A percentile compares a stretch with the other conserved stretches of the same genome.
phyloP scores from a whole-genome alignment of 2,329 filamentous ascomycete species.

The Venturia nashicola region DNA sequence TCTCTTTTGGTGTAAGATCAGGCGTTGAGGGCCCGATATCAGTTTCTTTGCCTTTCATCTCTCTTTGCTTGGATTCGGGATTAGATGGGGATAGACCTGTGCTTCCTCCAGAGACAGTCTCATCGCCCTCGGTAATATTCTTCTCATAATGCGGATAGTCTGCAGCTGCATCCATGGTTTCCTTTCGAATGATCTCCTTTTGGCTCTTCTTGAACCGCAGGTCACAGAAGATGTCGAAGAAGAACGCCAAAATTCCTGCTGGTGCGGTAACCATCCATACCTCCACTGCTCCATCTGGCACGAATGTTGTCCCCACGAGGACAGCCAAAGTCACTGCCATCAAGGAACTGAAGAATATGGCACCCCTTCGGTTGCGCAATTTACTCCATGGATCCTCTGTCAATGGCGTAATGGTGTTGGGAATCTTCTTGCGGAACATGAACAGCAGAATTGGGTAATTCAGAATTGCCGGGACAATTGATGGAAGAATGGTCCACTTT shows the following conservation, averaged over 20 bases:
- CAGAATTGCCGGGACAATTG: neutral
- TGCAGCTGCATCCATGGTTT: neutral
- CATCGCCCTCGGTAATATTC: neutral
- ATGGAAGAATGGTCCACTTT: neutral
- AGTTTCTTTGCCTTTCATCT: neutral
- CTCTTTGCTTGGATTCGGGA: neutral
- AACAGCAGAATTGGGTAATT: neutral
- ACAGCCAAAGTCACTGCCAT: neutral
- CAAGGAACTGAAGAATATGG: neutral
- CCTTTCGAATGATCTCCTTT: neutral
- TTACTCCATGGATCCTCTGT: constrained; percentile 1
- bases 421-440: constrained; percentile 1
- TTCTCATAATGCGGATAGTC: neutral
- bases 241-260: neutral
- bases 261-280: neutral
- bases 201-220: neutral
- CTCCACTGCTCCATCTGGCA: neutral
- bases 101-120: neutral
- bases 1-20: neutral
- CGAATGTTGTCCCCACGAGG: neutral
- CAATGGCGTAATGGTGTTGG: neutral
- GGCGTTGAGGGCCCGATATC: neutral
- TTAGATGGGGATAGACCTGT: neutral
- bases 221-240: neutral
- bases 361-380: neutral